A percentile compares a stretch with the other conserved stretches of the same genome.
phyloP scores from a whole-genome alignment of 768 basidiomycete species.

The Trametes punicea region DNA sequence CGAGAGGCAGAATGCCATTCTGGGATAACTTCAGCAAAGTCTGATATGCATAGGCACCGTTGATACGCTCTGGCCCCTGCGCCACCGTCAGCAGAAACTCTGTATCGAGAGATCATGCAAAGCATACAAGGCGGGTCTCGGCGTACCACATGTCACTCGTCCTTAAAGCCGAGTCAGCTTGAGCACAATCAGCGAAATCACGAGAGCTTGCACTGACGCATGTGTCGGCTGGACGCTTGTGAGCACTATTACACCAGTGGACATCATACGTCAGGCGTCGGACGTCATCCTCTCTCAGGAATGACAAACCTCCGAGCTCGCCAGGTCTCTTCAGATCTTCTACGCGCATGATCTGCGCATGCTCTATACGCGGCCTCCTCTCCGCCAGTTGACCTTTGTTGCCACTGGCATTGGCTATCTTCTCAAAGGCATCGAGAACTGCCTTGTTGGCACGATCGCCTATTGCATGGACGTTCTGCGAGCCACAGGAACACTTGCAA shows the following conservation, averaged over 20 bases:
- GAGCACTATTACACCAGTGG: conserved; percentile 52
- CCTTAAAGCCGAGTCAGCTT: conserved; percentile 32
- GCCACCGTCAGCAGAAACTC: background rate
- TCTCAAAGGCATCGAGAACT: conserved; percentile 81
- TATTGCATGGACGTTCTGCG: conserved; percentile 86
- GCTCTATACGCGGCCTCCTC: conserved; percentile 82
- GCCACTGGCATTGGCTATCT: conserved; percentile 31
- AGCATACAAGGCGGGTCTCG: conserved; percentile 66
- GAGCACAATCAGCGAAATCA: background rate
- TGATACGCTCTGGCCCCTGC: conserved; percentile 78
- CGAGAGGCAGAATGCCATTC: conserved; percentile 65
- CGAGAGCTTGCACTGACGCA: conserved; percentile 49
- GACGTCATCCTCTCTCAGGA: too few relatives aligned
- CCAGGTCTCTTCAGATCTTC: conserved; percentile 70
- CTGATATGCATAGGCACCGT: conserved; percentile 88
- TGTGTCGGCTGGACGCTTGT: conserved; percentile 93
- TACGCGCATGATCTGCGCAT: conserved; percentile 81
- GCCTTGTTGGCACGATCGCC: conserved; percentile 86
- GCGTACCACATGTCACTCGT: conserved; percentile 94
- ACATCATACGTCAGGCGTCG: background rate
- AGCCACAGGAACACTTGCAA: background rate
- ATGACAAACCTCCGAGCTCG: conserved; percentile 61
- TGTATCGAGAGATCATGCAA: background rate
- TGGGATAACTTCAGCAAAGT: conserved; percentile 63
- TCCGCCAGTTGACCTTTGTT: conserved; percentile 33